Evolutionary conservation across 164 flowering plant genomes (phyloP).

Genomic region (Chloranthus sessilifolius): DNA sequence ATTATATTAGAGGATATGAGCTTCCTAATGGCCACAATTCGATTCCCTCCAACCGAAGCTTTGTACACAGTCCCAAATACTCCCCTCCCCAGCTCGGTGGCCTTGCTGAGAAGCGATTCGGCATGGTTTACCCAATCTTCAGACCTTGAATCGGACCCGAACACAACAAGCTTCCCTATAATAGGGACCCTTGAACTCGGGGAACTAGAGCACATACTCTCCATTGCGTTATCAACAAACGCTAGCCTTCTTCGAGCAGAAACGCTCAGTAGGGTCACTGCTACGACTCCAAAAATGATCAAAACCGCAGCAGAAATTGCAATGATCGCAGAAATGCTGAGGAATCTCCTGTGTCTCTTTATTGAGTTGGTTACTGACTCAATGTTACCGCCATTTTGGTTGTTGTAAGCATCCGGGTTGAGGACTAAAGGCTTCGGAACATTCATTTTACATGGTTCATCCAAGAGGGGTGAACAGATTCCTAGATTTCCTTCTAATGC

Average conservation of each 20-base stretch:
- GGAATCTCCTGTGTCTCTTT: constrained; percentile 45
- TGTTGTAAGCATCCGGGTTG: constrained; percentile 49
- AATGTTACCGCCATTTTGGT: constrained; percentile 26
- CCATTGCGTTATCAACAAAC: constrained; percentile 59
- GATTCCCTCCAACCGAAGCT: constrained; percentile 59
- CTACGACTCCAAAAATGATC: constrained; percentile 60
- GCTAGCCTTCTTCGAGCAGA: constrained; percentile 58
- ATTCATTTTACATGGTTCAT: constrained; percentile 79
- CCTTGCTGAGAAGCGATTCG: constrained; percentile 62
- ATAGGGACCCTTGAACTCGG: constrained; percentile 38
- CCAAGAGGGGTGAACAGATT: constrained; percentile 82
- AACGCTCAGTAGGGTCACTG: constrained; percentile 59
- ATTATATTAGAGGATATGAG: constrained; percentile 54
- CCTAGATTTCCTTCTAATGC: constrained; percentile 80
- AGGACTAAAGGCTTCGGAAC: constrained; percentile 84
- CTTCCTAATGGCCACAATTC: constrained; percentile 58
- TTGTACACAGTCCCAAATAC: constrained; percentile 83
- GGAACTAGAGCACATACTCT: constrained; percentile 78
- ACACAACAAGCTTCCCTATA: constrained; percentile 61
- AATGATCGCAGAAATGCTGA: constrained; percentile 73
- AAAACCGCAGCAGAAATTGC: constrained; percentile 71
- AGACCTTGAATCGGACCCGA: constrained; percentile 29
- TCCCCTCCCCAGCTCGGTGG: constrained; percentile 73
- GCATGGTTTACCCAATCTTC: constrained; percentile 42
- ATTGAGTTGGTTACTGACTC: constrained; percentile 9